Base-by-base conservation (phyloP, 2,329 filamentous ascomycete species). In the Calonectria pseudoturangicola region DNA sequence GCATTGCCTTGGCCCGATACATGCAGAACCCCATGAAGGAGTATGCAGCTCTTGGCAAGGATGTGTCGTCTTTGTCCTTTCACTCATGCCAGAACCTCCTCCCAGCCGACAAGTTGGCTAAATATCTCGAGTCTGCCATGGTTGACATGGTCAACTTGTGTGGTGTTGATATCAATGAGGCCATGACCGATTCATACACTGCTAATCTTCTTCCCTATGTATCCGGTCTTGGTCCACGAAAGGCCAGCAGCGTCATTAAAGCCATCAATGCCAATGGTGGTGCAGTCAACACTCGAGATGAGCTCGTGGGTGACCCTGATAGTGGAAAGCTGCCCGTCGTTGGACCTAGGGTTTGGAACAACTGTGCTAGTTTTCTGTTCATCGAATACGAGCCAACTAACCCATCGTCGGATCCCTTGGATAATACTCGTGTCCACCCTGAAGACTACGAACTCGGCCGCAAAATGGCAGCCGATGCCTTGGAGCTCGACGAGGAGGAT, bases 101-200 rank as follows among this genome's bases (percentile, higher is more conserved):
- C 16, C 93, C 96, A 0, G 91, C 95, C 73, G 96, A 98, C 45
- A 96, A 98, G 86, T 89, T 99, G 47, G 87, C 93, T 74, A 95
- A 94, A 82, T 92, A 95, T 73, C 89, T 99, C 18, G 97, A 99
- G 80, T 97, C 94, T n/a, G 95, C 96, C 54, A 94, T 99, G 92
- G 96, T 99, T 13, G 97, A 99, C 82, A 98, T 98, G 90, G 97
- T 99, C 78, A 99, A 99, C 82, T 91, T 99, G 51, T 95, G 96
- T 56, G 97, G 97, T 81, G 95, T 99, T 45, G 95, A 98, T 79
- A 93, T 99, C 81, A 98, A 98, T 79, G 96, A 98, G 76, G 95
- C 96, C 16, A 92, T 98, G 69, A 89, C 89, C 50, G 95, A 98
- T 82, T 82, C 92, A 1, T 95, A 97, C 80, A 93, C 94, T 10